Evolutionary conservation across 2,329 filamentous ascomycete species (phyloP).

Genomic region (Monosporascus sp.): DNA sequence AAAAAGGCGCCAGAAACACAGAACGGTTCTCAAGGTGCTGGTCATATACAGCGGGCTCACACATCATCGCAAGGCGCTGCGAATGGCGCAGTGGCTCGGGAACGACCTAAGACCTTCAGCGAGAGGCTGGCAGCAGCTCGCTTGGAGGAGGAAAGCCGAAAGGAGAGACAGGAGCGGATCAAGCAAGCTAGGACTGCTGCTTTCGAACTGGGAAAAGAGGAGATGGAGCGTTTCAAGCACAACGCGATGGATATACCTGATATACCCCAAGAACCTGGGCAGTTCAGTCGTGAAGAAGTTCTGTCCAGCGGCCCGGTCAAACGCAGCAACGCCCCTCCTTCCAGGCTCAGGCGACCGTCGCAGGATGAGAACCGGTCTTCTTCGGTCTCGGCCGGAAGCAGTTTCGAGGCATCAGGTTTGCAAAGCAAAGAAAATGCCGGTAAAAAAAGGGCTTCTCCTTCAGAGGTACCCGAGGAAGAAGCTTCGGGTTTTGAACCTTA

Average conservation of each 20-base stretch:
- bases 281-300: slow-evolving; percentile 62
- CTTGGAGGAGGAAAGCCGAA: slow-evolving; percentile 45
- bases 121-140: slow-evolving; percentile 75
- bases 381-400: slow-evolving; percentile 4
- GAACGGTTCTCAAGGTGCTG: slow-evolving; percentile 26
- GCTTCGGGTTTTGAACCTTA: slow-evolving; percentile 75
- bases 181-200: slow-evolving; percentile 47
- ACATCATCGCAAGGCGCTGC: slow-evolving; percentile 28
- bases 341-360: slow-evolving; percentile 23
- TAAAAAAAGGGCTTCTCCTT: slow-evolving; percentile 22
- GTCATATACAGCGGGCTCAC: slow-evolving; percentile 40
- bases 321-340: slow-evolving; percentile 38
- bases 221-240: slow-evolving; percentile 56
- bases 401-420: slow-evolving; percentile 10
- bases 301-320: slow-evolving; percentile 35
- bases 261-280: slow-evolving; percentile 39
- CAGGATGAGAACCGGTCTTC: slow-evolving; percentile 8
- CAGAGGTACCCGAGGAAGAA: slow-evolving; percentile 39
- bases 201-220: slow-evolving; percentile 52
- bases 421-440: slow-evolving; percentile 17
- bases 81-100: slow-evolving; percentile 22
- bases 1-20: slow-evolving; percentile 29
- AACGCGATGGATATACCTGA: slow-evolving; percentile 51
- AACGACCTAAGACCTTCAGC: slow-evolving; percentile 63
- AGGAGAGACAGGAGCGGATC: slow-evolving; percentile 48